A percentile compares a stretch with the other conserved stretches of the same genome.
Evolutionary conservation across 164 flowering plant species (phyloP).

Genomic region (Hamamelis virginiana): DNA sequence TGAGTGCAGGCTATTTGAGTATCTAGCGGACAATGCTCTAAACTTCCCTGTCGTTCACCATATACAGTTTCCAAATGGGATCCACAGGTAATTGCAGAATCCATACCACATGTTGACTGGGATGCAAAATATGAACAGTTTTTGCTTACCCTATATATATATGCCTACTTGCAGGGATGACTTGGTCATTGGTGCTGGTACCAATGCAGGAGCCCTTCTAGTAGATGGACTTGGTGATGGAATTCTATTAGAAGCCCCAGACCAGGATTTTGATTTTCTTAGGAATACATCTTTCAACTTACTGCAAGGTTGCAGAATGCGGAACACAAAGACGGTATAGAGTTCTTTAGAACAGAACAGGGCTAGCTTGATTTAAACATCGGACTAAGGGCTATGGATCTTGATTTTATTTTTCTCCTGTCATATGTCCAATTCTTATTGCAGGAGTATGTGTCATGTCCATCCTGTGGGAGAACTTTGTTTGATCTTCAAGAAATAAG

Average conservation of each 20-base stretch:
- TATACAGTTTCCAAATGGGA: slow-evolving; percentile 65
- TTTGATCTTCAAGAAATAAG: slow-evolving; percentile 98
- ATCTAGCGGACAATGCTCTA: slow-evolving; percentile 61
- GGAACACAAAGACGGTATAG: slow-evolving; percentile 91
- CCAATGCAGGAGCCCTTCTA: slow-evolving; percentile 84
- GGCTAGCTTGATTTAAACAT: background rate
- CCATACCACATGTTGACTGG: background rate
- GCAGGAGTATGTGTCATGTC: slow-evolving; percentile 98
- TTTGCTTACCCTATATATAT: slow-evolving; percentile 7
- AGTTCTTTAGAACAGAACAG: background rate
- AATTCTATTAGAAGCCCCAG: slow-evolving; percentile 76
- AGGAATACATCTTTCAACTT: slow-evolving; percentile 92
- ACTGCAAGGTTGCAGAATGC: slow-evolving; percentile 98
- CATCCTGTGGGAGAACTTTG: slow-evolving; percentile 94
- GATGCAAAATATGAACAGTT: background rate
- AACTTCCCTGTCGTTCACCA: slow-evolving; percentile 91
- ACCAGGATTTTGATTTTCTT: slow-evolving; percentile 84
- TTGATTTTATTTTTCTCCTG: background rate
- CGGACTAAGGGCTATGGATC: background rate
- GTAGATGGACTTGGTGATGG: slow-evolving; percentile 99
- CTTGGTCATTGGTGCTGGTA: slow-evolving; percentile 87
- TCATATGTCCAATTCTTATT: slow-evolving; percentile 8
- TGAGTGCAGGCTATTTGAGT: slow-evolving; percentile 80
- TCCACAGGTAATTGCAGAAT: slow-evolving; percentile 55
- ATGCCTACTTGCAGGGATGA: slow-evolving; percentile 67